A percentile compares a stretch with the other conserved stretches of the same genome.
Conservation (phyloP, 2,329 filamentous ascomycete genomes). For the Esteya vermicola region DNA sequence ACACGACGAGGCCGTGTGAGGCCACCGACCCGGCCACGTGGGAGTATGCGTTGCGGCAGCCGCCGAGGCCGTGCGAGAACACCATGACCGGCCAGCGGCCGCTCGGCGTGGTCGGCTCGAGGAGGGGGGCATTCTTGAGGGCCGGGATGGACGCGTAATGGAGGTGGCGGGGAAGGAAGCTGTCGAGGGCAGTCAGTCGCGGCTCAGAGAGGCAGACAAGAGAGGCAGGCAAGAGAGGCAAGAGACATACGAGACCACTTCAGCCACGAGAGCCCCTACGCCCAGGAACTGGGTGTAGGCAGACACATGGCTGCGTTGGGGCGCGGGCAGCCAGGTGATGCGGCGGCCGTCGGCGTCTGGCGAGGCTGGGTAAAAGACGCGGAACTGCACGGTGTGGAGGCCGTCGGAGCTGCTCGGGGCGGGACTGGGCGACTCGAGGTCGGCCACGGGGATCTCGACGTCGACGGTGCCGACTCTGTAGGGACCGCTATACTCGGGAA, state of each 20-base stretch:
- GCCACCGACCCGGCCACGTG: slow-evolving; percentile 65
- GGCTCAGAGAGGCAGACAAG: neutral
- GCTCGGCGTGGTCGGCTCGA: slow-evolving; percentile 29
- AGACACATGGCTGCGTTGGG: slow-evolving; percentile 59
- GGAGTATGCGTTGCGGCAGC: slow-evolving; percentile 74
- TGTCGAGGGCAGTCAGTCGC: slow-evolving; percentile 18
- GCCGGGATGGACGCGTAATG: slow-evolving; percentile 62
- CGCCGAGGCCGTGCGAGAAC: slow-evolving; percentile 77
- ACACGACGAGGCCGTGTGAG: slow-evolving; percentile 65
- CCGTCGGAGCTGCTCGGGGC: slow-evolving; percentile 36
- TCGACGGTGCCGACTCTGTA: slow-evolving; percentile 70
- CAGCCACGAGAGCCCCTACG: slow-evolving; percentile 40
- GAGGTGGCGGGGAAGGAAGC: slow-evolving; percentile 54
- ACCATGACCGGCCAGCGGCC: slow-evolving; percentile 66
- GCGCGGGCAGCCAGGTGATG: slow-evolving; percentile 64
- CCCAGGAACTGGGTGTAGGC: slow-evolving; percentile 69
- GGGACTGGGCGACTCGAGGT: slow-evolving; percentile 38
- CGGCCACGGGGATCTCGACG: slow-evolving; percentile 59
- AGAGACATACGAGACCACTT: slow-evolving; percentile 43
- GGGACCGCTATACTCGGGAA: slow-evolving; percentile 63
- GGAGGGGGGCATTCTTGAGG: slow-evolving; percentile 54
- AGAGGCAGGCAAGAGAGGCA: neutral
- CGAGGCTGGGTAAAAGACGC: slow-evolving; percentile 66
- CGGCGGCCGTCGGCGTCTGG: slow-evolving; percentile 36
- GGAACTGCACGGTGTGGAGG: slow-evolving; percentile 63